Evolutionary conservation across 176 grass and related monocot genomes (phyloP), one percentile per base, ranked within the genome.

Genomic region (Poa pratensis): DNA sequence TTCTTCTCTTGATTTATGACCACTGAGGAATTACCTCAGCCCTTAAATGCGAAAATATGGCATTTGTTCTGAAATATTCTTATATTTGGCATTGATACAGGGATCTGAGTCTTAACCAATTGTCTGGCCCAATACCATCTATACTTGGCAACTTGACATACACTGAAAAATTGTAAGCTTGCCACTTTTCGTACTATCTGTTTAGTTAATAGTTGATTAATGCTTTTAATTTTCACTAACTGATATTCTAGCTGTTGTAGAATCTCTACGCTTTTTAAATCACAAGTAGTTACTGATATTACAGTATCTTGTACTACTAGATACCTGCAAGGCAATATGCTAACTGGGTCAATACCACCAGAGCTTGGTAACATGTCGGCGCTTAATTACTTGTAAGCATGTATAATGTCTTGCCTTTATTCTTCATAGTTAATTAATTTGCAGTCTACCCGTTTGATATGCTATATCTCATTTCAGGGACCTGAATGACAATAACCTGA

Each of bases 111-210:
- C 91, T 86, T 77, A 99, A 99, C 53, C 91, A 90, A 78, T 73
- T 99, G 18, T 94, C 89, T 74, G 97, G 97, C 27, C 65, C 92
- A 15, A 88, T 99, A 80, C 97, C 97, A 79, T 89, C 90, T 0
- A 96, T 99, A 84, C 78, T 99, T 76, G 97, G 97, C 67, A 99
- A 99, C 73, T 90, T 99, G 87, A 94, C 97, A 59, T 99, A 96
- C 90, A 96, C 97, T 9, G 97, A 99, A 80, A 99, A 99, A 67
- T 61, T 99, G 97, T 99, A 96, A 94, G 90, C 35, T 39, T 80
- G 51, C 53, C 76, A 48, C 45, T 59, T 76, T 75, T 22, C 77
- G 28, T 30, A 30, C 14, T 26, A 76, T 77, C 14, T 71, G 35
- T 82, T 76, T 52, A 17, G 24, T 9, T 10, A 75, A 42, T 10